These are phyloP conservation scores for Coemansia sp. DNA, from an alignment of 192 early-diverging fungal species.

Conservation along the genomic window DNA sequence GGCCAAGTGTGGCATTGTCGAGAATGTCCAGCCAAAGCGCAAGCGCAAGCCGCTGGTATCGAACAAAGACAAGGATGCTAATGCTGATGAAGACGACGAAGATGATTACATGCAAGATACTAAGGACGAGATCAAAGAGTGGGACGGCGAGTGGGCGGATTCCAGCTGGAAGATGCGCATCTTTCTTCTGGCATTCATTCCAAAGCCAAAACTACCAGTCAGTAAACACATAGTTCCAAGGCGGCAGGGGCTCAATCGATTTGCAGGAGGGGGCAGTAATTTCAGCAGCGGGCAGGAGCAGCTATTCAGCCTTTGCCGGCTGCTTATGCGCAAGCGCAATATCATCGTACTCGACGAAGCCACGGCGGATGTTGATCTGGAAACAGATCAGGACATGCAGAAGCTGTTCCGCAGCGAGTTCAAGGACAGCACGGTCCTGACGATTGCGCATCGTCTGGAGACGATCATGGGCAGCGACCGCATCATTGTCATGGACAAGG, in stretches of 20 bases:
- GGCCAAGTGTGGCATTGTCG: conserved; percentile 18
- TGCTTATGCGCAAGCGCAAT: conserved; percentile 58
- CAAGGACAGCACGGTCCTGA: conserved; percentile 54
- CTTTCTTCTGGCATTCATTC: conserved; percentile 8
- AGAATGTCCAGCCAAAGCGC: conserved; percentile 3
- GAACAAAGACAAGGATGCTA: conserved; percentile 13
- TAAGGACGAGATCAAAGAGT: conserved; percentile 38
- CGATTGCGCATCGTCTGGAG: conserved; percentile 76
- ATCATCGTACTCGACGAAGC: conserved; percentile 72
- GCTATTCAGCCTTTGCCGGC: conserved; percentile 65
- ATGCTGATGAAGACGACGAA: conserved; percentile 9
- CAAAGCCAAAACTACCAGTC: conserved; percentile 1
- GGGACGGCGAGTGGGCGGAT: conserved; percentile 1
- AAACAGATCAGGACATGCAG: conserved; percentile 28
- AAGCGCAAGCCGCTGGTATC: background rate
- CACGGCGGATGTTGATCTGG: conserved; percentile 64
- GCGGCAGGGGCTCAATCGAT: conserved; percentile 7
- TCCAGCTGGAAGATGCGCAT: conserved; percentile 14
- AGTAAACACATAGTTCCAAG: background rate
- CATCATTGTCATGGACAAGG: conserved; percentile 75
- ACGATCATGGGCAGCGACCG: conserved; percentile 69
- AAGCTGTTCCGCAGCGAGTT: conserved; percentile 58
- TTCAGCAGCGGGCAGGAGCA: conserved; percentile 63
- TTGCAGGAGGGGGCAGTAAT: conserved; percentile 10
- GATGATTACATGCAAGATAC: conserved; percentile 58